phyloP scores from a whole-genome alignment of 768 basidiomycete species.

The Collybia sp. region DNA sequence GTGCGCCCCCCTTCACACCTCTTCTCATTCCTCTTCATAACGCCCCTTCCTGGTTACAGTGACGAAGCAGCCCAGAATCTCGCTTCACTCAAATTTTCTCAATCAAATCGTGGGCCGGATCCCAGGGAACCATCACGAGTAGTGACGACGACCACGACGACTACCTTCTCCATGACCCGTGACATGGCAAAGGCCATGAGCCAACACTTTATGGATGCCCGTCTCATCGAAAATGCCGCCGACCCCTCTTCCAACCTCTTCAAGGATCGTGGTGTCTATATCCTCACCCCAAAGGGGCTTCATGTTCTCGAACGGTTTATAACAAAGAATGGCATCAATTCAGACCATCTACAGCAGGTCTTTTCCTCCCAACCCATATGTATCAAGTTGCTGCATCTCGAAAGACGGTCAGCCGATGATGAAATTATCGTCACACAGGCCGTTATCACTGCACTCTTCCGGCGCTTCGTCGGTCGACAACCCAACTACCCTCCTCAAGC shows the following conservation, averaged over 20 bases:
- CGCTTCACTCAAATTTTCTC: conserved; percentile 95
- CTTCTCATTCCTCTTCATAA: conserved; percentile 8
- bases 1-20: conserved; percentile 42
- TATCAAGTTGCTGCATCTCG: conserved; percentile 96
- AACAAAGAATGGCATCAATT: conserved; percentile 97
- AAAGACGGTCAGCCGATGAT: conserved; percentile 88
- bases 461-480: conserved; percentile 86
- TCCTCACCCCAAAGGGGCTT: conserved; percentile 94
- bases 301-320: conserved; percentile 99
- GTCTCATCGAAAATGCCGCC: conserved; percentile 93
- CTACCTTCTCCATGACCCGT: conserved; percentile 98
- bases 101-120: conserved; percentile 97
- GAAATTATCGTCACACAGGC: conserved; percentile 95
- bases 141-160: conserved; percentile 98
- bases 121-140: conserved; percentile 97
- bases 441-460: conserved; percentile 92
- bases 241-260: conserved; percentile 87
- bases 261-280: conserved; percentile 97
- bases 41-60: conserved; percentile 34
- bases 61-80: conserved; percentile 95
- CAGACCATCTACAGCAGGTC: conserved; percentile 85
- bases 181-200: conserved; percentile 99
- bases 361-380: conserved; percentile 93
- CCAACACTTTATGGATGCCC: conserved; percentile 99
- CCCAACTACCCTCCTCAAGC: conserved; percentile 69